A percentile compares a stretch with the other conserved stretches of the same genome.
Evolutionary conservation across 1,284 basidiomycete species (phyloP).

Genomic region (Melampsora medusae): DNA sequence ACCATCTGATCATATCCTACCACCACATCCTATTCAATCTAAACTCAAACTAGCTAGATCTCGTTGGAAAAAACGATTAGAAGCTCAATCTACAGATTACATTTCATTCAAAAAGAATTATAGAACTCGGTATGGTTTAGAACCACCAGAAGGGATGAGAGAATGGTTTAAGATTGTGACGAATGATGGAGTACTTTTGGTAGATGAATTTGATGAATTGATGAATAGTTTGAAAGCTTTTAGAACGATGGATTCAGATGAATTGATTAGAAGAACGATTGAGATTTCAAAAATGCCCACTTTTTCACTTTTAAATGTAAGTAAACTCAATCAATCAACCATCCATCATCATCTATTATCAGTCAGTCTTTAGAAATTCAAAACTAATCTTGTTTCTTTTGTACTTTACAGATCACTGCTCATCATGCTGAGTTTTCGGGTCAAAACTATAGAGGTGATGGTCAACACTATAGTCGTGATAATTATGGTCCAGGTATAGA

Average conservation of each 20-base stretch:
- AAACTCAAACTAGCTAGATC: constrained; percentile 20
- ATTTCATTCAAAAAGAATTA: constrained; percentile 30
- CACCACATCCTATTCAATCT: constrained; percentile 39
- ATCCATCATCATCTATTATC: no score
- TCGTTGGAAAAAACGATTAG: constrained; percentile 36
- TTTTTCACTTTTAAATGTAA: constrained; percentile 40
- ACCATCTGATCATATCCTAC: constrained; percentile 12
- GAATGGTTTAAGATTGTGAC: constrained; percentile 39
- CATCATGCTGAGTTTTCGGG: constrained; percentile 32
- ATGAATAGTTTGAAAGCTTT: constrained; percentile 40
- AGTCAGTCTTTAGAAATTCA: not conserved
- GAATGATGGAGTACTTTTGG: constrained; percentile 32
- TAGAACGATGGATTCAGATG: constrained; percentile 32
- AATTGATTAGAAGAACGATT: constrained; percentile 33
- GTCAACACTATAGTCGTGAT: constrained; percentile 38
- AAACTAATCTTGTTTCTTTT: not conserved
- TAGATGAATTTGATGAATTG: constrained; percentile 41
- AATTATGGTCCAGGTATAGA: constrained; percentile 44
- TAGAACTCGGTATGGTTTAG: constrained; percentile 26
- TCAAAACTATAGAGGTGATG: constrained; percentile 42
- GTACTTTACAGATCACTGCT: constrained; percentile 21
- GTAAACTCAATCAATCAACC: not conserved
- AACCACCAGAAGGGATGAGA: constrained; percentile 37
- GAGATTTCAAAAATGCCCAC: constrained; percentile 41
- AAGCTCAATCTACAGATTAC: constrained; percentile 39